Base-by-base conservation (phyloP, 1,284 basidiomycete genomes). In the Naganishia sp. region DNA sequence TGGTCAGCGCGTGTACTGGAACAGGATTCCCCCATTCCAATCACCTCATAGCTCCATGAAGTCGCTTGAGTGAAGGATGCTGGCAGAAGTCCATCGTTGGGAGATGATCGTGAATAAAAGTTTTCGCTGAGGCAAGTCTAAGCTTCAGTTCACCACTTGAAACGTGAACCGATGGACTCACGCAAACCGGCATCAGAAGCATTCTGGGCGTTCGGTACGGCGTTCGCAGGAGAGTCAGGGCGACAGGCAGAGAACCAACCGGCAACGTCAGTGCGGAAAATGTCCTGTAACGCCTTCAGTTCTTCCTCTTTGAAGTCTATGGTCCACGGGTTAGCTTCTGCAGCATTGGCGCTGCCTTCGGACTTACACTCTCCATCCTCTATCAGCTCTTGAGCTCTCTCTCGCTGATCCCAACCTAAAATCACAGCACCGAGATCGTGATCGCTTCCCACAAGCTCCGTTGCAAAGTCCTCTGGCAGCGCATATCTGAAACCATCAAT, bases 21-120 rank as follows among this genome's bases (percentile, higher is more conserved):
- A 21, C 42, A 49, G 9, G 6, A 3, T 49, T 6, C 11, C 6
- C 31, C 3, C 10, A 18, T 28, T 6, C 5, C 23, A 68, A 74
- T 68, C 47, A 76, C 72, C 67, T 68, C 72, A 80, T 73, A 21
- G 79, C 77, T 6, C 79, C 79, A 63, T 80, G 79, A 21, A 80
- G 67, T 6, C 73, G 70, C 69, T 79, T 80, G n/a, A 78, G 70
- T 54, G 75, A 76, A 2, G 82, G 82, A 67, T 81, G 81, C 68
- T 79, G 73, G 73, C 83, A 84, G 69, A 82, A 78, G 69, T 83
- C 78, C 80, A 83, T 82, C 1, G 81, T 81, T 17, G 77, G 72
- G 10, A 79, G 67, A 64, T 83, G 83, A 68, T 83, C 77, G 58
- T 75, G 65, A 54, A 83, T 78, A 73, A 80, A 83, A 17, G 76